Conservation (phyloP, 2,329 filamentous ascomycete species). For the Niveomyces coronatus region DNA sequence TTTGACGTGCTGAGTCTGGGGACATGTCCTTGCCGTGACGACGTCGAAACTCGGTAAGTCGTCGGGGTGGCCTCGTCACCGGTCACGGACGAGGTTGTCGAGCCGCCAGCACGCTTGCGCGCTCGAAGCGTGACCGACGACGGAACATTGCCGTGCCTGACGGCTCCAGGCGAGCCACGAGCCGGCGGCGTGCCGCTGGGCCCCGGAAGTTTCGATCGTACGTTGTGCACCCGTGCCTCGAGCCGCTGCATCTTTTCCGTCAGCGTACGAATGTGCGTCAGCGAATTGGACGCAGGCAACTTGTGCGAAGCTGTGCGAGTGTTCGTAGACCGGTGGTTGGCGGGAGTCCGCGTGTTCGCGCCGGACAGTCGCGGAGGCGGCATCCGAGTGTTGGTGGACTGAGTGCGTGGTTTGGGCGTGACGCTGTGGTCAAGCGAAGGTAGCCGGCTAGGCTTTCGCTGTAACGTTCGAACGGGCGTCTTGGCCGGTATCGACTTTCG, state of each 20-base stretch:
- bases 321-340: conserved; percentile 38
- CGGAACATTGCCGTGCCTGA: conserved; percentile 35
- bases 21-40: conserved; percentile 38
- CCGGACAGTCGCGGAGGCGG: conserved; percentile 36
- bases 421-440: conserved; percentile 43
- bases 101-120: conserved; percentile 56
- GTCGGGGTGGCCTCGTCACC: conserved; percentile 42
- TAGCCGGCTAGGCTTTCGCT: conserved; percentile 38
- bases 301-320: conserved; percentile 40
- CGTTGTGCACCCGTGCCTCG: conserved; percentile 85
- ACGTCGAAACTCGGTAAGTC: conserved; percentile 26
- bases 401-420: conserved; percentile 48
- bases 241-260: conserved; percentile 96
- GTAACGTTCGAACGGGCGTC: conserved; percentile 22
- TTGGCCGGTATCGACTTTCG: conserved; percentile 37
- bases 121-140: conserved; percentile 55
- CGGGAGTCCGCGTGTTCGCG: conserved; percentile 29
- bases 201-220: conserved; percentile 81
- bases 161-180: conserved; percentile 63
- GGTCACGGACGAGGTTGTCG: conserved; percentile 37
- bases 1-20: conserved; percentile 51
- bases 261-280: conserved; percentile 85
- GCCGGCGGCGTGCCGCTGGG: conserved; percentile 68
- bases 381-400: conserved; percentile 25
- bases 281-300: conserved; percentile 54